Base-by-base conservation (phyloP, 768 basidiomycete genomes). In the Hebeloma cylindrosporum region DNA sequence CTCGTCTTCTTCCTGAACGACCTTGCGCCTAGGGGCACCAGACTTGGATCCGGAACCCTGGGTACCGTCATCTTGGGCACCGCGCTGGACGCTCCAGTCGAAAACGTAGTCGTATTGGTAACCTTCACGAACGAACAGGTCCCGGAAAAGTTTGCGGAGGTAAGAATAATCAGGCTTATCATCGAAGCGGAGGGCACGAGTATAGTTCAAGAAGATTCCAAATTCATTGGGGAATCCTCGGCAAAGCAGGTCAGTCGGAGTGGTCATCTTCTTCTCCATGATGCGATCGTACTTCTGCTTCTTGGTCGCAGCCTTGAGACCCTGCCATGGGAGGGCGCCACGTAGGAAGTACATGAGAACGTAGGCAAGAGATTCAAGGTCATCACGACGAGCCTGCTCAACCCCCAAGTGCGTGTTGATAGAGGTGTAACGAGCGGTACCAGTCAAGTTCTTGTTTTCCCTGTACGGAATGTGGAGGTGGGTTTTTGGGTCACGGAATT, bases 251-350 rank as follows among this genome's bases (percentile, higher is more conserved):
- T 98, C 93, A 39, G 91, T 94, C 10, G 93, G 91, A 0, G 93
- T 96, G 27, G 96, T 97, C 93, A 99, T 98, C 83, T 99, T 99
- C 83, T 99, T 99, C 74, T 99, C 96, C 96, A 99, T 99, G 74
- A 99, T 99, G 49, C 96, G 87, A 70, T 98, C 96, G 69, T 98
- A 98, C 75, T 99, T 99, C 79, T 99, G 96, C 82, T 99, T 99
- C 91, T 99, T 99, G 48, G 96, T 99, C 29, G 95, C 95, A 48
- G 96, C 96, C 75, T 99, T 99, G 64, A 99, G 82, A 48, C 96
- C 96, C 69, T 99, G 96, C 95, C 95, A 99, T 23, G 95, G 95
- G 32, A 99, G 82, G 45, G 92, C 87, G 37, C 95, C 96, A 53
- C 95, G 93, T 53, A 99, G 86, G 82, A 99, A 99, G 77, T 99